Evolutionary conservation across 306 rosid species (phyloP).

Genomic region (Biancaea sappan): DNA sequence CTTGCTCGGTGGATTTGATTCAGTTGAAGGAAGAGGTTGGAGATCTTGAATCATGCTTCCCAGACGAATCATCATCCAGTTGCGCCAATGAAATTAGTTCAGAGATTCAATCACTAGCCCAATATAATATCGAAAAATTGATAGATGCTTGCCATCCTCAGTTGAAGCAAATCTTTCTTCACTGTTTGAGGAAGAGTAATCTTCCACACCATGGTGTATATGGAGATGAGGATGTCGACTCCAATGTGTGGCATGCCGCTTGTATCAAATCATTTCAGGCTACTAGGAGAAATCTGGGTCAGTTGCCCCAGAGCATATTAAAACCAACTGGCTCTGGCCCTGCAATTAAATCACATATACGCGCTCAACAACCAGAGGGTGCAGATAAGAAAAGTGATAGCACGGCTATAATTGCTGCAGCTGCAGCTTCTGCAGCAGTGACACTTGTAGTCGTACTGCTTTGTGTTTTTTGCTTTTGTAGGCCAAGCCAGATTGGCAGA

Average conservation of each 20-base stretch:
- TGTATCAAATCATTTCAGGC: constrained; percentile 39
- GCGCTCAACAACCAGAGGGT: constrained; percentile 21
- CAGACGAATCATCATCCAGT: constrained; percentile 37
- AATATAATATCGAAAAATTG: constrained; percentile 49
- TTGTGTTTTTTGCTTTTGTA: constrained; percentile 47
- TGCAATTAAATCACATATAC: constrained; percentile 37
- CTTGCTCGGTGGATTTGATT: constrained; percentile 60
- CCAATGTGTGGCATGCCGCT: constrained; percentile 50
- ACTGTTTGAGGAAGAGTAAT: constrained; percentile 61
- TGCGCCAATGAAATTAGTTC: constrained; percentile 42
- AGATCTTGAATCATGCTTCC: constrained; percentile 48
- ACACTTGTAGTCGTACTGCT: constrained; percentile 65
- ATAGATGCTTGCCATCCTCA: constrained; percentile 53
- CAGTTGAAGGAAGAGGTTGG: constrained; percentile 48
- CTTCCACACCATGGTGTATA: constrained; percentile 40
- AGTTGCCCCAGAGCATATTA: constrained; percentile 46
- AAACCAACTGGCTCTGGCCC: constrained; percentile 45
- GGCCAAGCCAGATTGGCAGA: constrained; percentile 44
- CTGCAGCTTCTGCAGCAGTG: constrained; percentile 61
- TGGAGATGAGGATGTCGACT: constrained; percentile 54
- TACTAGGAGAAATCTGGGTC: constrained; percentile 54
- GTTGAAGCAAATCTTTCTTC: constrained; percentile 56
- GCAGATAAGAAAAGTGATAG: constrained; percentile 21
- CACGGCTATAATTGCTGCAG: constrained; percentile 59
- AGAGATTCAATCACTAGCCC: constrained; percentile 40